Base-by-base conservation (phyloP, 2,329 filamentous ascomycete species). In the Berkeleyomyces rouxiae region DNA sequence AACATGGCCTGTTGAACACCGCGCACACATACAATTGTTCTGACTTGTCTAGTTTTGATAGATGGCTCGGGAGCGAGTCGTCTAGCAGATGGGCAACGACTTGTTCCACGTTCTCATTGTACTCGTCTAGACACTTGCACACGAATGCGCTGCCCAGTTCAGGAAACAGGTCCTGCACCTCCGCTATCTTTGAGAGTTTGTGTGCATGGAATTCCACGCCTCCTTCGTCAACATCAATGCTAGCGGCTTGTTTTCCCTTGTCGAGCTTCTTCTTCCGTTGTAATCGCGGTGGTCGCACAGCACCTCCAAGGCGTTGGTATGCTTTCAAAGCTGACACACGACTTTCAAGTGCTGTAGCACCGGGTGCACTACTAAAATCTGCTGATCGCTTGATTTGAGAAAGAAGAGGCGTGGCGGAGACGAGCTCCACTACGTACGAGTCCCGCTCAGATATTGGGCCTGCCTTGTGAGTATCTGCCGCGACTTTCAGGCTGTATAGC, bases 141-240 rank as follows among this genome's bases (percentile, higher is more conserved):
- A 97, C 77, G 70, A 96, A 97, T 0, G 81, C 88, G 3, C 88
- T 85, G 4, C 91, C 90, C 7, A 97, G 77, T 66, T 95, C 83
- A 0, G 92, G 90, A 69, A 97, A 96, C 0, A 97, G 77, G 70
- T 99, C 92, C 70, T 96, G 90, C n/a, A 99, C 80, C 71, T 95
- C 89, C 0, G 87, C 87, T 60, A 97, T 83, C 58, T 92, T 82
- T 68, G 87, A 91, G 82, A 95, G 86, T 49, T 79, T 84, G 72
- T 96, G 90, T 31, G 92, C 75, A 69, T 93, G 88, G 42, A 91
- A 76, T 51, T 80, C 77, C 2, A 71, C 72, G 4, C 73, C 68
- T 5, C 70, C 66, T 4, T 78, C 74, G 6, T 72, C 70, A 4
- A 68, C 70, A 3, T 72, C 70, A 53, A 74, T 72, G 46, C 71